Base-by-base conservation (phyloP, 129 eudicot genomes). In the Centella asiatica region DNA sequence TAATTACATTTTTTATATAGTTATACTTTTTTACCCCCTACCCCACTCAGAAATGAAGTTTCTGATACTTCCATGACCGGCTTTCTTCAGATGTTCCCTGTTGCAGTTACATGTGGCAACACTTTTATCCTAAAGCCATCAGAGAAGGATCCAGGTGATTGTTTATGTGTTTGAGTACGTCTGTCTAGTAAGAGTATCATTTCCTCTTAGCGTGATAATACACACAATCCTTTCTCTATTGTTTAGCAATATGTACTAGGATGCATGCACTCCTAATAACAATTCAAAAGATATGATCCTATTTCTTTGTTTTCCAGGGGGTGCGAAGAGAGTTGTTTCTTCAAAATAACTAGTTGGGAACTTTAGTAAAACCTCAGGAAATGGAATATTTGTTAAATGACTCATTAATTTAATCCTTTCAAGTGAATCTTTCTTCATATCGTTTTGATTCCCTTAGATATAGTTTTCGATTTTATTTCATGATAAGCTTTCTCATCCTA, bases 51-150 rank as follows among this genome's bases (percentile, higher is more conserved):
- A 8, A 15, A 62, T 8, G 3, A 47, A 6, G 27, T 52, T 64
- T 64, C 3, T 51, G 2, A 40, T 37, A 24, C n/a, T 53, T 66
- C 19, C 17, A 37, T 66, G n/a, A 24, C 6, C 26, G 31, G 22
- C 60, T 57, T 40, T 65, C 44, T 66, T 53, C 85, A 86, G 97
- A 90, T 90, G 97, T 86, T 90, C 76, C 97, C 97, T 5, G 90
- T 90, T 75, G 97, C 97, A 76, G 87, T 86, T 65, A 79, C 89
- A 27, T 68, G 78, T 77, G 95, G 95, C 44, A 85, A 85, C 52
- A 85, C 95, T 62, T 85, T 79, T 31, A 63, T 85, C 67, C 76
- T 85, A 50, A 85, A 85, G 68, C 95, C 95, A 52, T 85, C 95
- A 60, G 95, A 85, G 77, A 85, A 85, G 77, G 95, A 85, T 77